Evolutionary conservation across 2,329 filamentous ascomycete genomes (phyloP).

Genomic region (Bipolaris zeicola): DNA sequence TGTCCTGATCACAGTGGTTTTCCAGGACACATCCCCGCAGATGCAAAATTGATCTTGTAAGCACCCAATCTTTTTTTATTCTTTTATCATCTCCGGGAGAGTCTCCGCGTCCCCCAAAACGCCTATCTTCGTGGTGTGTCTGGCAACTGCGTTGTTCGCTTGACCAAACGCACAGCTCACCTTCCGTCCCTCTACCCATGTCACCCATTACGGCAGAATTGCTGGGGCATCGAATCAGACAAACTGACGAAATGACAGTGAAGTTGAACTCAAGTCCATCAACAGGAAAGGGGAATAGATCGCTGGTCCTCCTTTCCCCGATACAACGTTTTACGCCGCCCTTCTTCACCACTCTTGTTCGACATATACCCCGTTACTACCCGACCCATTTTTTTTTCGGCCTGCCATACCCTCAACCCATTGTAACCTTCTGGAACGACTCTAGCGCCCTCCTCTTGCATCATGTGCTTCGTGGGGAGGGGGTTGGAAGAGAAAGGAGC

Average conservation of each 20-base stretch:
- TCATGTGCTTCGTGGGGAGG: not conserved
- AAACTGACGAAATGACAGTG: constrained; percentile 53
- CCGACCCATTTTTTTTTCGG: constrained; percentile 10
- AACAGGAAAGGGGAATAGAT: constrained; percentile 55
- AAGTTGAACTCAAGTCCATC: constrained; percentile 71
- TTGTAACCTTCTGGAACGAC: not conserved
- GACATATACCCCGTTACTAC: constrained; percentile 16
- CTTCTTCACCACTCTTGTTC: constrained; percentile 4
- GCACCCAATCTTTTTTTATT: constrained; percentile 46
- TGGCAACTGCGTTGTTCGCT: constrained; percentile 4
- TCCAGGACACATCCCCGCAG: constrained; percentile 74
- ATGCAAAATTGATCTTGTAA: constrained; percentile 83
- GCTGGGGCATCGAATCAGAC: constrained; percentile 1
- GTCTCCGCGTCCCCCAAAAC: not conserved
- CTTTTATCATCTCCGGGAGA: constrained; percentile 2
- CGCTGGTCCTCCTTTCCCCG: not conserved
- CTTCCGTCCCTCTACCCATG: constrained; percentile 4
- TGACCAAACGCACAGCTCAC: constrained; percentile 14
- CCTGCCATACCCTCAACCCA: not conserved
- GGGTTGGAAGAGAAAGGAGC: no score
- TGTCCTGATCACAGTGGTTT: constrained; percentile 65
- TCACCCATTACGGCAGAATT: not conserved
- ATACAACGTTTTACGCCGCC: constrained; percentile 6
- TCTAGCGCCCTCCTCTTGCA: not conserved
- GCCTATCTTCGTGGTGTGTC: not conserved